Percentiles rank a stretch among this genome's conserved stretches.
Evolutionary conservation across 805 yeast genomes (phyloP).

Genomic region (Cyberlindnera sargentensis): DNA sequence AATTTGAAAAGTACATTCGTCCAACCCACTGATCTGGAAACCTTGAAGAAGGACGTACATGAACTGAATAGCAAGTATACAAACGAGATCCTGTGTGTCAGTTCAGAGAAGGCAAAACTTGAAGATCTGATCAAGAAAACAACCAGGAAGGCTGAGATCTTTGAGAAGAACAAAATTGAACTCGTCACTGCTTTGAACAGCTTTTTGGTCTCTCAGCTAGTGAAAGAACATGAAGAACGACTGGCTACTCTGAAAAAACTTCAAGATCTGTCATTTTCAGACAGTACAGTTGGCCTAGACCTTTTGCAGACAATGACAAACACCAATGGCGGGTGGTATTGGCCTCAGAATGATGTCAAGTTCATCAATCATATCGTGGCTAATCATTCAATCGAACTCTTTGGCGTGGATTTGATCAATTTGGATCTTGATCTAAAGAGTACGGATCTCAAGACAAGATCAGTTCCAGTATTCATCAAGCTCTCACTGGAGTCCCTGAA

Average conservation of each 20-base stretch:
- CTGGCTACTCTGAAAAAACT: slow-evolving; percentile 1
- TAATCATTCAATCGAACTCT: slow-evolving; percentile 2
- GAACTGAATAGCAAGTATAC: slow-evolving; percentile 5
- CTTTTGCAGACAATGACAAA: slow-evolving; percentile 2
- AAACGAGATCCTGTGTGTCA: slow-evolving; percentile 3
- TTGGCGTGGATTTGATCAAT: slow-evolving; percentile 20
- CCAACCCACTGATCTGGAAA: slow-evolving; percentile 1
- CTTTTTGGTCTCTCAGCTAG: no score
- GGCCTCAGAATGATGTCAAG: slow-evolving; percentile 18
- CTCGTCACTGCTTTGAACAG: neutral
- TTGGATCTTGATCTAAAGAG: slow-evolving; percentile 6
- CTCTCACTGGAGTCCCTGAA: slow-evolving; percentile 5
- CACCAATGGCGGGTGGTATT: slow-evolving; percentile 17
- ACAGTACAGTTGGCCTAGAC: slow-evolving; percentile 7
- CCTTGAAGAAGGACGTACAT: slow-evolving; percentile 8
- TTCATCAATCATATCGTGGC: slow-evolving; percentile 6
- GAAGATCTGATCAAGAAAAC: slow-evolving; percentile 8
- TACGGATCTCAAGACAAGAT: slow-evolving; percentile 6
- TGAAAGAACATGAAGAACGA: no score
- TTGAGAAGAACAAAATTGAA: slow-evolving; percentile 14
- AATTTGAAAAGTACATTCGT: slow-evolving; percentile 13
- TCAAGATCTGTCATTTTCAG: neutral
- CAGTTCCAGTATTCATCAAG: slow-evolving; percentile 16
- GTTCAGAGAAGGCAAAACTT: slow-evolving; percentile 4
- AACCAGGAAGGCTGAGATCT: slow-evolving; percentile 11